Conservation (phyloP, 495 filamentous ascomycete genomes). For the Daldinia concentrica region DNA sequence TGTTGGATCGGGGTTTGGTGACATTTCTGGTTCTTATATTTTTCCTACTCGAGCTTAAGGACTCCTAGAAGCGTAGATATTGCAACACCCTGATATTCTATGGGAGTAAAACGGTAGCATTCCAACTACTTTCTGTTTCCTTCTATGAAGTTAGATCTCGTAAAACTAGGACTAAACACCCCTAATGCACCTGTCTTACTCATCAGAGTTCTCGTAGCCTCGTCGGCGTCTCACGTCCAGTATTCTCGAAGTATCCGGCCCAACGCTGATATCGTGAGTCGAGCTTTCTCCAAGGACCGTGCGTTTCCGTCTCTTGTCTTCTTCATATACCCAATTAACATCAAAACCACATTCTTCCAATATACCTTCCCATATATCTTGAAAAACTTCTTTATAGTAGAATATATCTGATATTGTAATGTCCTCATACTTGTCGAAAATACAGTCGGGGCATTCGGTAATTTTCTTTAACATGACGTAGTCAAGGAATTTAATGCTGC, state of each 20-base stretch:
- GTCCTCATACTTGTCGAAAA: conserved; percentile 1
- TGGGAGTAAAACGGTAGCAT: no score
- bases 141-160: not conserved
- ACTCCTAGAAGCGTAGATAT: no score
- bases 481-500: not conserved
- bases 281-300: conserved; percentile 16
- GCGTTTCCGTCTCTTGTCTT: conserved; percentile 9
- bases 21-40: not conserved
- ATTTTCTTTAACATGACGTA: conserved; percentile 23
- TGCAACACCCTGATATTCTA: no score
- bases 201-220: conserved; percentile 14
- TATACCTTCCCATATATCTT: conserved; percentile 22
- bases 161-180: not conserved
- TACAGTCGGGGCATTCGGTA: conserved; percentile 6
- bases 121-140: not conserved
- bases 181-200: not conserved
- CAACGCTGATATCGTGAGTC: conserved; percentile 18
- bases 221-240: conserved; percentile 9
- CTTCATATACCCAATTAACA: conserved; percentile 19
- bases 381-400: not conserved
- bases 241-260: not conserved
- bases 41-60: not conserved
- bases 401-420: not conserved
- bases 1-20: not conserved
- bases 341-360: conserved; percentile 22